These are phyloP conservation scores for Aspergillus bertholletiae DNA, from an alignment of 495 filamentous ascomycete genomes.

Conservation along the genomic window DNA sequence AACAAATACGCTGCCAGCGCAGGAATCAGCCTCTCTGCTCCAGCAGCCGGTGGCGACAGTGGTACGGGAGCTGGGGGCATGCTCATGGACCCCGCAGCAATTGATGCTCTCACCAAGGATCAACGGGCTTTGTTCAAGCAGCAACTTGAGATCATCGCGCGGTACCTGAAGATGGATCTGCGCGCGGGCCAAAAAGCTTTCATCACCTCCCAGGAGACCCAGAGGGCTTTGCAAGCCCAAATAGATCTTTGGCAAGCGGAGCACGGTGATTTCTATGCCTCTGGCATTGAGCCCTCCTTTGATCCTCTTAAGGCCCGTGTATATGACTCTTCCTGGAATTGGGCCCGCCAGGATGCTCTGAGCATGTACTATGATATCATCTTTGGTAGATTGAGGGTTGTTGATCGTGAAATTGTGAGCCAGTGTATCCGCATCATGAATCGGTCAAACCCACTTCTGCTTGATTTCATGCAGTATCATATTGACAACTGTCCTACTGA, in stretches of 20 bases:
- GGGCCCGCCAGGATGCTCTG: slow-evolving; percentile 94
- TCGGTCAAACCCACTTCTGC: slow-evolving; percentile 86
- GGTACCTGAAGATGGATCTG: slow-evolving; percentile 96
- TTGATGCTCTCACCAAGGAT: slow-evolving; percentile 96
- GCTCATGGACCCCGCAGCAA: slow-evolving; percentile 99
- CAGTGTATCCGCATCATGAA: slow-evolving; percentile 99
- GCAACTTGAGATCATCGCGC: slow-evolving; percentile 88
- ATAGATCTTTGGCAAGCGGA: slow-evolving; percentile 93
- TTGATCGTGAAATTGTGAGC: slow-evolving; percentile 97
- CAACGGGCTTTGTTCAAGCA: slow-evolving; percentile 95
- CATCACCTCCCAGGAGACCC: slow-evolving; percentile 75
- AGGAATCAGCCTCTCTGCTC: slow-evolving; percentile 80
- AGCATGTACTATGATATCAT: slow-evolving; percentile 99
- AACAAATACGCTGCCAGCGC: slow-evolving; percentile 87
- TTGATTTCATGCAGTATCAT: slow-evolving; percentile 99
- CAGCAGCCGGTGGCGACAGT: slow-evolving; percentile 68
- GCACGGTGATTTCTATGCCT: slow-evolving; percentile 93
- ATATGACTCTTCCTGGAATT: slow-evolving; percentile 99
- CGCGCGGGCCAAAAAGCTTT: slow-evolving; percentile 92
- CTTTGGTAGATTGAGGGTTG: slow-evolving; percentile 86
- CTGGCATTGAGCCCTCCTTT: slow-evolving; percentile 92
- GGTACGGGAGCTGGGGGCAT: slow-evolving; percentile 70
- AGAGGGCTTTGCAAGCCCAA: slow-evolving; percentile 83
- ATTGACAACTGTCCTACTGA: slow-evolving; percentile 98
- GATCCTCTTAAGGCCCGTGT: slow-evolving; percentile 89